phyloP scores from a whole-genome alignment of 352 stramenopile genomes.

The Phytophthora fragariaefolia region DNA sequence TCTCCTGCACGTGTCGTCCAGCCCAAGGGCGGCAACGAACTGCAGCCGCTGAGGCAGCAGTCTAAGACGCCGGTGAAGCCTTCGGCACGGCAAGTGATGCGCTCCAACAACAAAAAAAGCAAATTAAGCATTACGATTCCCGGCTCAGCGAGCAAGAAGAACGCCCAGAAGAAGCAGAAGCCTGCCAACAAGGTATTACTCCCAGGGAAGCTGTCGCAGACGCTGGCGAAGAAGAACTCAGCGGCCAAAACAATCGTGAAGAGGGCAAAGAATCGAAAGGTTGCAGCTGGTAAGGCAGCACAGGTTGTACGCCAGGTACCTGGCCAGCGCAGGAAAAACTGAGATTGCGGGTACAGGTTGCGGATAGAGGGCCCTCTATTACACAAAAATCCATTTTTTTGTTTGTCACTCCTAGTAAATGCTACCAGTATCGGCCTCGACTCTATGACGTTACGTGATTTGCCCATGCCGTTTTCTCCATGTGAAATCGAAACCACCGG shows the following conservation, averaged over 20 bases:
- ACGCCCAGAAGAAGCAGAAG: conserved; percentile 27
- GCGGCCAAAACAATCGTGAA: conserved; percentile 44
- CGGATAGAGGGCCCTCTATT: conserved; percentile 20
- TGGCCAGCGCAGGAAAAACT: conserved; percentile 49
- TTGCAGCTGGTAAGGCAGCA: conserved; percentile 20
- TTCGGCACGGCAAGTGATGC: conserved; percentile 36
- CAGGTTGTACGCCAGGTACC: conserved; percentile 63
- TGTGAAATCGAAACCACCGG: neutral
- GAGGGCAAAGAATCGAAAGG: conserved; percentile 43
- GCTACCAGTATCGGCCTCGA: neutral
- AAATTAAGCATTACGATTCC: conserved; percentile 51
- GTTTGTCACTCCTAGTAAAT: conserved; percentile 3
- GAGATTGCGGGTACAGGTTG: conserved; percentile 3
- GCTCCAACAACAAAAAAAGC: conserved; percentile 38
- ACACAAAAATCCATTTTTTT: conserved; percentile 29
- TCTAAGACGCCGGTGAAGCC: conserved; percentile 16
- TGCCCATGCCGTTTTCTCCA: conserved; percentile 1
- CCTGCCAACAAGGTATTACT: conserved; percentile 31
- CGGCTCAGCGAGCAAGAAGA: conserved; percentile 17
- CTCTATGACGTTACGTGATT: neutral
- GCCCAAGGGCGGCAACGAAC: conserved; percentile 19
- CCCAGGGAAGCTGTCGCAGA: conserved; percentile 41
- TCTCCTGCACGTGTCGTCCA: conserved; percentile 11
- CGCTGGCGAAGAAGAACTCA: conserved; percentile 35
- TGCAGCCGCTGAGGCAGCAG: conserved; percentile 22